Evolutionary conservation across 2,329 filamentous ascomycete genomes (phyloP).

Genomic region (Nemania diffusa): DNA sequence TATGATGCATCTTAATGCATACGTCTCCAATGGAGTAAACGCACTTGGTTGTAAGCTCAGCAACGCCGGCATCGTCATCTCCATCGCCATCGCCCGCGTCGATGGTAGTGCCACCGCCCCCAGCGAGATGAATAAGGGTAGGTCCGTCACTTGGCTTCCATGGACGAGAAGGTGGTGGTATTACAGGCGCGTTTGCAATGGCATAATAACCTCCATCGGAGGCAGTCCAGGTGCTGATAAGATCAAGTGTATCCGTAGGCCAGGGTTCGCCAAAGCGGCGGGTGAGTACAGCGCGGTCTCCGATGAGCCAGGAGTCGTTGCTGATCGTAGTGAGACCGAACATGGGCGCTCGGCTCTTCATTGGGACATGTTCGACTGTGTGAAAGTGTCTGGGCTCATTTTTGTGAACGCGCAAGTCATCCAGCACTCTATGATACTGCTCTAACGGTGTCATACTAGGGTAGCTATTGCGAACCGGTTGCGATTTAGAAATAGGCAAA

Average conservation of each 20-base stretch:
- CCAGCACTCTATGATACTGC: background rate
- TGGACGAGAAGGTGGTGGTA: background rate
- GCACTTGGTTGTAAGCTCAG: background rate
- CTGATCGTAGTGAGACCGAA: background rate
- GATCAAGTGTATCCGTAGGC: background rate
- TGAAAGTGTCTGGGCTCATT: background rate
- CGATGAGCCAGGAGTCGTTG: background rate
- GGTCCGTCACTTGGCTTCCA: background rate
- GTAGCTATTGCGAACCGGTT: no score
- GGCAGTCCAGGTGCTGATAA: background rate
- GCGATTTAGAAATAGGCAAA: background rate
- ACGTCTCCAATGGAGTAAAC: background rate
- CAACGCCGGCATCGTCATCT: background rate
- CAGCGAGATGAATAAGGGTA: background rate
- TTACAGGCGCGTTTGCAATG: background rate
- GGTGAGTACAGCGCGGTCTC: background rate
- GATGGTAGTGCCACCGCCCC: background rate
- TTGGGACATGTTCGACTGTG: background rate
- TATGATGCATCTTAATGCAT: background rate
- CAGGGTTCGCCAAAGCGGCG: background rate
- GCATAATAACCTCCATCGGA: background rate
- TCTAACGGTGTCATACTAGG: background rate
- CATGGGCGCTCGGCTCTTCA: conserved; percentile 1
- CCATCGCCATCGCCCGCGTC: no score
- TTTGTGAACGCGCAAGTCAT: background rate